These are phyloP conservation scores for Tuber aestivum DNA, from an alignment of 495 filamentous ascomycete genomes.

Conservation along the genomic window DNA sequence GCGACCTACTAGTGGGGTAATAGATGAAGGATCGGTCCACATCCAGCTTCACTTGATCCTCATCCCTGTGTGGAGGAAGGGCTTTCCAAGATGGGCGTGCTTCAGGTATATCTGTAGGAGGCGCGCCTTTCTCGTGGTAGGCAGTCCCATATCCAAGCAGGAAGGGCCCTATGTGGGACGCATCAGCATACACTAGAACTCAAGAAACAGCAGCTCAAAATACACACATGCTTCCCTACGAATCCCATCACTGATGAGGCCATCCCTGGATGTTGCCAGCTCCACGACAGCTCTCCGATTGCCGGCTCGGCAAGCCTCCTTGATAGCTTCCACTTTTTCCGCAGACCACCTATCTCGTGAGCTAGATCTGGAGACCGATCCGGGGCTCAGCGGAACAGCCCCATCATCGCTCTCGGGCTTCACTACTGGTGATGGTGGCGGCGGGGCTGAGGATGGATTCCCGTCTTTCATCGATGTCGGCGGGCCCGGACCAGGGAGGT, in stretches of 20 bases:
- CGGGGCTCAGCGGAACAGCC: neutral
- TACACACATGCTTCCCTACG: conserved; percentile 78
- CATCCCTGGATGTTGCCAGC: conserved; percentile 66
- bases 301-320: conserved; percentile 59
- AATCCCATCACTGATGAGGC: conserved; percentile 73
- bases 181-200: conserved; percentile 20
- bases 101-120: conserved; percentile 27
- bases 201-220: conserved; percentile 16
- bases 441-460: neutral
- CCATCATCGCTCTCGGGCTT: neutral
- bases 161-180: conserved; percentile 34
- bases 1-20: conserved; percentile 70
- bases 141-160: conserved; percentile 31
- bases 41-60: conserved; percentile 64
- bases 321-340: conserved; percentile 51
- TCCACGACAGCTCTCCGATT: conserved; percentile 59
- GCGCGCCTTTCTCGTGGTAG: conserved; percentile 23
- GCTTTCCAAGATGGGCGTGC: conserved; percentile 33
- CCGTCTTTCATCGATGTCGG: neutral
- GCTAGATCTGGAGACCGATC: neutral
- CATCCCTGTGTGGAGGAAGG: conserved; percentile 40
- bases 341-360: neutral
- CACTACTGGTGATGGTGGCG: neutral
- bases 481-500: neutral
- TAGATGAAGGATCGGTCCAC: conserved; percentile 96